Conservation (phyloP, 345 rosid species). For the Turritis glabra region DNA sequence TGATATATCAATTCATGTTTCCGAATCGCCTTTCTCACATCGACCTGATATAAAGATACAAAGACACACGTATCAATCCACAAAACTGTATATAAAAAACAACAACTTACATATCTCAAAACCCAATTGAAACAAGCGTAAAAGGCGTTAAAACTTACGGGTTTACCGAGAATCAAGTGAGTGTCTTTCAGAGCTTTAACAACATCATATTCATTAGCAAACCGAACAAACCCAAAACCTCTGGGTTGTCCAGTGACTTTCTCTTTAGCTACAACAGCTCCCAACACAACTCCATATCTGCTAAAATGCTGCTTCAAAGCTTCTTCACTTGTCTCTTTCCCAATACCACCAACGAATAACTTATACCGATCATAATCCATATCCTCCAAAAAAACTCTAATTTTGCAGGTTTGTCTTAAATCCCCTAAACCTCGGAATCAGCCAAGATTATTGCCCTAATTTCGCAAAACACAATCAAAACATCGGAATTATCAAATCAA, state of each 20-base stretch:
- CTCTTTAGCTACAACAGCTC: slow-evolving; percentile 56
- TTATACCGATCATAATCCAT: slow-evolving; percentile 63
- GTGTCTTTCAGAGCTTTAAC: slow-evolving; percentile 55
- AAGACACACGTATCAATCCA: neutral
- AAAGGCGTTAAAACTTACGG: slow-evolving; percentile 49
- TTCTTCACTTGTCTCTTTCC: slow-evolving; percentile 61
- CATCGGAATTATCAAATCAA: neutral
- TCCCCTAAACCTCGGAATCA: neutral
- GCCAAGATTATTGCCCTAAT: neutral
- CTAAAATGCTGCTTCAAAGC: slow-evolving; percentile 58
- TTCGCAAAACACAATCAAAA: neutral
- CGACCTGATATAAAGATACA: slow-evolving; percentile 45
- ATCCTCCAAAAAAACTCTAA: slow-evolving; percentile 34
- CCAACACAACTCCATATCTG: slow-evolving; percentile 62
- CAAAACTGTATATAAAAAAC: neutral
- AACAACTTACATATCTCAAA: neutral
- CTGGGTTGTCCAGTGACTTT: slow-evolving; percentile 47
- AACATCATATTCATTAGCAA: slow-evolving; percentile 52
- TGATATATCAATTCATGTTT: slow-evolving; percentile 44
- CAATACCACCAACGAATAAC: slow-evolving; percentile 70
- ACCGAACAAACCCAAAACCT: slow-evolving; percentile 76
- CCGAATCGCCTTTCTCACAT: slow-evolving; percentile 57
- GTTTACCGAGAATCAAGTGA: slow-evolving; percentile 69
- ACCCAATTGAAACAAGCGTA: slow-evolving; percentile 10
- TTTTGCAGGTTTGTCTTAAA: slow-evolving; percentile 19